phyloP scores from a whole-genome alignment of 2,329 filamentous ascomycete genomes.

The Phaeosphaeriaceae sp. region DNA sequence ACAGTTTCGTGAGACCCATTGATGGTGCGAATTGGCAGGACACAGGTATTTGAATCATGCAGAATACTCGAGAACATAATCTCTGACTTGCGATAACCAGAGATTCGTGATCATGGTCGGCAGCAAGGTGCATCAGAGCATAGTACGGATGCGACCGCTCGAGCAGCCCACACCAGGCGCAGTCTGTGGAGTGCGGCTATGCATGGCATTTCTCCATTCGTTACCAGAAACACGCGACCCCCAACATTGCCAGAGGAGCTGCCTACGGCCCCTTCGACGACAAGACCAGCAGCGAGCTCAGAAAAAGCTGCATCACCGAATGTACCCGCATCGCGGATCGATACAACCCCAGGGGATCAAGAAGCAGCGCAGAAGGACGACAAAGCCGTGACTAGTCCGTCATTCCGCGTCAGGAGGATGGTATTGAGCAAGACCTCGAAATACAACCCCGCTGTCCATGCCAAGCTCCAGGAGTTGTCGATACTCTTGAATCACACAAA shows the following conservation, averaged over 20 bases:
- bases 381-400: not conserved
- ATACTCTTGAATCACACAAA: not conserved
- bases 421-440: not conserved
- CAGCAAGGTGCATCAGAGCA: not conserved
- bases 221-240: not conserved
- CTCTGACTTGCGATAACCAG: not conserved
- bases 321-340: not conserved
- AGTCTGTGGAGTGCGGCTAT: not conserved
- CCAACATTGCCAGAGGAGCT: not conserved
- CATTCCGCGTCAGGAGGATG: not conserved
- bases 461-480: not conserved
- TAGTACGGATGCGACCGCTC: not conserved
- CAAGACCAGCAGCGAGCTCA: not conserved
- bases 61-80: not conserved
- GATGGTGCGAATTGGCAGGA: not conserved
- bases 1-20: slow-evolving; percentile 3
- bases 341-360: not conserved
- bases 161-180: not conserved
- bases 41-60: not conserved
- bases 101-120: not conserved
- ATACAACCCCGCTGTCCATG: not conserved
- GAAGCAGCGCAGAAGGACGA: not conserved
- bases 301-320: not conserved
- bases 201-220: not conserved
- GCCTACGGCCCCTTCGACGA: not conserved